Percentiles rank a stretch among this genome's conserved stretches.
phyloP scores from a whole-genome alignment of 2,329 filamentous ascomycete genomes.

The Huntiella savannae region DNA sequence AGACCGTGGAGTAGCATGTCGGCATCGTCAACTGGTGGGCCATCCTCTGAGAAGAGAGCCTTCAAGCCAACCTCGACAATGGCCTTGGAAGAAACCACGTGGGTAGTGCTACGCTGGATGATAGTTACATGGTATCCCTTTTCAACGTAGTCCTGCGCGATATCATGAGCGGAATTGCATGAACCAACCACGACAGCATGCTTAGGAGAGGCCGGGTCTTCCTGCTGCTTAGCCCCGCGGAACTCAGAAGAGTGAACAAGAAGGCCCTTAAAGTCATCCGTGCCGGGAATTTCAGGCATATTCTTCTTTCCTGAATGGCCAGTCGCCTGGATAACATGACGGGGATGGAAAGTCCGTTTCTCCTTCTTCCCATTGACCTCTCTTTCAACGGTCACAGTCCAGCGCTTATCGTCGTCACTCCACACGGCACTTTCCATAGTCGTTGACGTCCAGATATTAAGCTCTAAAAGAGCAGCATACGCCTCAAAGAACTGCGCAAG shows the following conservation, averaged over 20 bases:
- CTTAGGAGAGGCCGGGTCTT: conserved; percentile 26
- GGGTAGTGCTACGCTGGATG: conserved; percentile 47
- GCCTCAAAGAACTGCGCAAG: conserved; percentile 48
- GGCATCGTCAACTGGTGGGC: conserved; percentile 44
- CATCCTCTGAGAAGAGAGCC: conserved; percentile 29
- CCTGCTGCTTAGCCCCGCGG: conserved; percentile 23
- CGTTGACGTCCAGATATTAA: conserved; percentile 46
- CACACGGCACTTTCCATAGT: conserved; percentile 28
- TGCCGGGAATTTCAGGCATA: conserved; percentile 36
- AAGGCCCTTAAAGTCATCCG: conserved; percentile 37
- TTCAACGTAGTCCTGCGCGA: conserved; percentile 47
- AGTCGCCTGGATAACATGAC: conserved; percentile 47
- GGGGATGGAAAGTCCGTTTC: conserved; percentile 37
- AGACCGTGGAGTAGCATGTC: conserved; percentile 41
- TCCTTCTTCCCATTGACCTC: conserved; percentile 28
- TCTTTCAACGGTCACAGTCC: conserved; percentile 36
- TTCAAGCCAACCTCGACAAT: conserved; percentile 33
- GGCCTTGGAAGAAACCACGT: conserved; percentile 37
- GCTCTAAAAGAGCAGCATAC: conserved; percentile 44
- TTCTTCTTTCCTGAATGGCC: conserved; percentile 50
- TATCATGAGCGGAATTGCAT: conserved; percentile 51
- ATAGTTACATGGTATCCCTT: conserved; percentile 50
- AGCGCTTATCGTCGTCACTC: conserved; percentile 28
- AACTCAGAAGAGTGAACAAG: conserved; percentile 46
- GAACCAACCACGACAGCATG: conserved; percentile 47